Evolutionary conservation across 2,329 filamentous ascomycete species (phyloP).

Genomic region (Ceratocystis destructans): DNA sequence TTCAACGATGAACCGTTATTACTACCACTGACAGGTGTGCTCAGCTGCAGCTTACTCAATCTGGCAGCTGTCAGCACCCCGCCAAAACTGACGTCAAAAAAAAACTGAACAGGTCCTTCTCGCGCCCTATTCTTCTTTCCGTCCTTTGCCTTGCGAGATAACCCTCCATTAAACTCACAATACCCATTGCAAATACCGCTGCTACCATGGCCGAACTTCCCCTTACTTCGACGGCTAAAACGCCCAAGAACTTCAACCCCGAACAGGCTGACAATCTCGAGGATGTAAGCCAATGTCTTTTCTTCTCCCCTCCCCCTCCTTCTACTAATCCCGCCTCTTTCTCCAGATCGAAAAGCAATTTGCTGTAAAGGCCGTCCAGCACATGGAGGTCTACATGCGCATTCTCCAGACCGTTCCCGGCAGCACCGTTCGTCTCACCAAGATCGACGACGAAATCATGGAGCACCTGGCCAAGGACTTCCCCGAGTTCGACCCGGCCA

Average conservation of each 20-base stretch:
- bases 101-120: slow-evolving; percentile 6
- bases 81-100: slow-evolving; percentile 13
- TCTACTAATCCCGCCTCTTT: background rate
- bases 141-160: no score
- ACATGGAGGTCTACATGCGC: slow-evolving; percentile 93
- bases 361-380: slow-evolving; percentile 92
- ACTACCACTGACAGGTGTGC: background rate
- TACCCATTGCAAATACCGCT: background rate
- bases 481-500: slow-evolving; percentile 77
- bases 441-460: slow-evolving; percentile 88
- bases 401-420: slow-evolving; percentile 85
- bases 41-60: background rate
- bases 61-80: slow-evolving; percentile 13
- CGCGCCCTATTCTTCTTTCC: background rate
- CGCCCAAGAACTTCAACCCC: slow-evolving; percentile 36
- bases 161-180: background rate
- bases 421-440: slow-evolving; percentile 79
- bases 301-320: slow-evolving; percentile 4
- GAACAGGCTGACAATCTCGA: slow-evolving; percentile 42
- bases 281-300: slow-evolving; percentile 33
- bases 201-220: slow-evolving; percentile 17
- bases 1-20: background rate
- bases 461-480: slow-evolving; percentile 78
- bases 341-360: slow-evolving; percentile 95
- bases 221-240: slow-evolving; percentile 9